Base-by-base conservation (phyloP, 768 basidiomycete genomes). In the Cystofilobasidium ferigula region DNA sequence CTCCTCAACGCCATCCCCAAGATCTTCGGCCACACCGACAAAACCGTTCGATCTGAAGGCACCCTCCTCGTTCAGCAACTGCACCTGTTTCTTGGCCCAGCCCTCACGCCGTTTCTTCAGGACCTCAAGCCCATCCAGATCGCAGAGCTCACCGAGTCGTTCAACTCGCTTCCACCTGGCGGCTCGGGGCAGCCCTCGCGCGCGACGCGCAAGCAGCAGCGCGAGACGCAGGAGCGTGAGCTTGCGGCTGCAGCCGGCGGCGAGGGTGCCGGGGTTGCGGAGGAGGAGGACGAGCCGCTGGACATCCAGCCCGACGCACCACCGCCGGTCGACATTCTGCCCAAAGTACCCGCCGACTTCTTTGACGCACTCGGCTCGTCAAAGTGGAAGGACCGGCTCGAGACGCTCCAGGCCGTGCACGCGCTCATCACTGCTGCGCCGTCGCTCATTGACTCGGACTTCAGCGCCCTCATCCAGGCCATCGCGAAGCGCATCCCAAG, bases 301-400 rank as follows among this genome's bases (percentile, higher is more conserved):
- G 82, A 77, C 61, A 82, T 81, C 77, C 82, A 59, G 58, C 69
- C 56, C 60, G 43, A 71, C 82, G 84, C 84, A 70, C 57, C 77
- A 13, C 81, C 81, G 72, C 84, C 86, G 18, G 84, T 89, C 45
- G 83, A 92, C 73, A 84, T 95, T 63, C 79, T 85, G 26, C 75
- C 83, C 2, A 86, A 86, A 69, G 80, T 97, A 48, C 87, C 95
- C 0, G 74, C 83, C 3, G 85, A 85, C 63, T 79, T 97, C 68
- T 83, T 88, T 65, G 79, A 84, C 2, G 79, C 82, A 59, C 80
- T 99, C 58, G 82, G 85, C 28, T 98, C 95, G 5, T 84, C 89
- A 0, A 97, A 98, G 76, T 99, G 95, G 95, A 98, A 99, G 73
- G 95, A 99, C 45, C 92, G 97, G 73, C 88, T 93, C 71, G 76